Conservation (phyloP, 2,329 filamentous ascomycete species). For the Bisporella sp. region DNA sequence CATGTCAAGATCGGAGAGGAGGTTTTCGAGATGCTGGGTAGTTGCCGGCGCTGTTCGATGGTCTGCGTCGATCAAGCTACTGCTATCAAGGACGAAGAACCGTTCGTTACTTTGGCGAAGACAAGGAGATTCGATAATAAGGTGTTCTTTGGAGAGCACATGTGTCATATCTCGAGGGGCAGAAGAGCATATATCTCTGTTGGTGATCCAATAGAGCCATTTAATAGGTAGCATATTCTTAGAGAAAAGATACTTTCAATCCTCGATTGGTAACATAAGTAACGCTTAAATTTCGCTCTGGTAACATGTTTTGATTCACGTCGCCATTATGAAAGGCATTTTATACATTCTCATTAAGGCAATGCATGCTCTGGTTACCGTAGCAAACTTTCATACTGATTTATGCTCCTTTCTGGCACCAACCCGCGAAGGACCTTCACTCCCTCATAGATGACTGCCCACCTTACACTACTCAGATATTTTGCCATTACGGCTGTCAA, state of each 20-base stretch:
- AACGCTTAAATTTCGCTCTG: too few relatives aligned
- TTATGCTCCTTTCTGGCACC: constrained; percentile 13
- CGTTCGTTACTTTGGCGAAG: constrained; percentile 82
- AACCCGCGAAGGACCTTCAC: constrained; percentile 45
- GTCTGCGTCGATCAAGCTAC: constrained; percentile 87
- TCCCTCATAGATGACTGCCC: constrained; percentile 56
- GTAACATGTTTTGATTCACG: too few relatives aligned
- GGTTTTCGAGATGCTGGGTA: constrained; percentile 66
- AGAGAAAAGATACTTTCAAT: too few relatives aligned
- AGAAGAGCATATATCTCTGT: too few relatives aligned
- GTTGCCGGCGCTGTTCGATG: constrained; percentile 91
- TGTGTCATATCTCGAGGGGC: constrained; percentile 37
- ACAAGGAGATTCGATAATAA: constrained; percentile 77
- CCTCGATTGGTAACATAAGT: too few relatives aligned
- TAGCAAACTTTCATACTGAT: too few relatives aligned
- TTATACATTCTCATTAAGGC: too few relatives aligned
- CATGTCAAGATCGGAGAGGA: constrained; percentile 58
- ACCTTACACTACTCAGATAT: constrained; percentile 48
- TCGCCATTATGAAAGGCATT: too few relatives aligned
- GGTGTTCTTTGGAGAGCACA: constrained; percentile 84
- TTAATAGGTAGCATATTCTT: too few relatives aligned
- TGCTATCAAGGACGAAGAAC: constrained; percentile 71
- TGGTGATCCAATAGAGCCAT: too few relatives aligned
- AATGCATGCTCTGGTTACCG: too few relatives aligned
- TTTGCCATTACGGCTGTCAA: constrained; percentile 49